These are phyloP conservation scores for Rhizophlyctis rosea DNA, from an alignment of 192 early-diverging fungal genomes.

Conservation along the genomic window DNA sequence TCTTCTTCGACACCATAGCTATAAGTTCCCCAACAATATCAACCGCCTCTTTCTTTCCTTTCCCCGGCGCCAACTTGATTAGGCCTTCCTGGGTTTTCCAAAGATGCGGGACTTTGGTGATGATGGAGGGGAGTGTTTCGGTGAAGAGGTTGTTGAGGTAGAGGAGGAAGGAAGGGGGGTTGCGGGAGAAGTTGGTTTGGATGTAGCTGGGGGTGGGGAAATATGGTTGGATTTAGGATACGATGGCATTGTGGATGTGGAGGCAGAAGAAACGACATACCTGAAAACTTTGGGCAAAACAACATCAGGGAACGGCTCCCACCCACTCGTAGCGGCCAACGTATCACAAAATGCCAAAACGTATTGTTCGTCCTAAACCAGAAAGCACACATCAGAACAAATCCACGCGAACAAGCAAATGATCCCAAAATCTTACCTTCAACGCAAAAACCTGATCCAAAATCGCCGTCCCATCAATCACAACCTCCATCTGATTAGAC, in stretches of 20 bases:
- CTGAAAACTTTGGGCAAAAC: slow-evolving; percentile 67
- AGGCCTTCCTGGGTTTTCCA: slow-evolving; percentile 10
- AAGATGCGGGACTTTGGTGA: slow-evolving; percentile 10
- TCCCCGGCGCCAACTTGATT: background rate
- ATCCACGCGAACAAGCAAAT: background rate
- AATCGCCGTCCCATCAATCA: slow-evolving; percentile 45
- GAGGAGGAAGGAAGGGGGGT: slow-evolving; percentile 9
- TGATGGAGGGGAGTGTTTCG: background rate
- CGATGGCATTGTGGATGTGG: background rate
- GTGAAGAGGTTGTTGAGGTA: slow-evolving; percentile 15
- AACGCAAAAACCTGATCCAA: slow-evolving; percentile 48
- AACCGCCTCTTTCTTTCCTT: background rate
- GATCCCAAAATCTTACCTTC: slow-evolving; percentile 26
- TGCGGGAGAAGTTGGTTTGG: background rate
- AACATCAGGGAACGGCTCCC: slow-evolving; percentile 71
- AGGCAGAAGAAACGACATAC: slow-evolving; percentile 22
- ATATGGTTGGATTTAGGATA: background rate
- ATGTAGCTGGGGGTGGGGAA: slow-evolving; percentile 9
- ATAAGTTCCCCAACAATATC: background rate
- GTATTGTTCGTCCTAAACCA: slow-evolving; percentile 43
- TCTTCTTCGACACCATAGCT: slow-evolving; percentile 3
- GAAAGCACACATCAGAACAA: background rate
- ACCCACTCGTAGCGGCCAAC: slow-evolving; percentile 56
- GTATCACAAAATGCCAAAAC: slow-evolving; percentile 68
- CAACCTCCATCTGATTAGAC: slow-evolving; percentile 36